These are phyloP conservation scores for Hypoxylon subgilvum DNA, from an alignment of 495 filamentous ascomycete genomes.

Conservation along the genomic window DNA sequence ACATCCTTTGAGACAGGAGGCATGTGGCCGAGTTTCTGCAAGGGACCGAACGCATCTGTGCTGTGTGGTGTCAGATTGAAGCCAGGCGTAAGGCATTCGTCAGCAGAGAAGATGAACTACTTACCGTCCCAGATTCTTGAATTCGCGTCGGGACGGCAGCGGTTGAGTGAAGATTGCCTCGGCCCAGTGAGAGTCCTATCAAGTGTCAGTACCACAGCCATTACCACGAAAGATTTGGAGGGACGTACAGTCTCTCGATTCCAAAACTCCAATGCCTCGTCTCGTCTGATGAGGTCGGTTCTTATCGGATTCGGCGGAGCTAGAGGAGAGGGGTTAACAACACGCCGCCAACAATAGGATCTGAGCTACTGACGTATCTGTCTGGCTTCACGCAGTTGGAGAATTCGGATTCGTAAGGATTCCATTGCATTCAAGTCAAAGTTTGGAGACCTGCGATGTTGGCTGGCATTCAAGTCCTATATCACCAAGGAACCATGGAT, in stretches of 20 bases:
- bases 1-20: constrained; percentile 49
- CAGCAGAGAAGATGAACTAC: constrained; percentile 12
- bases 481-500: neutral
- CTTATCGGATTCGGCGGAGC: constrained; percentile 40
- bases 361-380: constrained; percentile 48
- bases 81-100: neutral
- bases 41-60: constrained; percentile 49
- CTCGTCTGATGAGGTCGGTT: constrained; percentile 38
- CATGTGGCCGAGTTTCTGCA: constrained; percentile 38
- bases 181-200: constrained; percentile 55
- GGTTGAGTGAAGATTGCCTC: constrained; percentile 63
- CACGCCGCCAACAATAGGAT: neutral
- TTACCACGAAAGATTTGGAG: neutral
- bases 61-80: constrained; percentile 35
- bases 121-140: constrained; percentile 52
- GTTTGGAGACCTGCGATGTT: constrained; percentile 50
- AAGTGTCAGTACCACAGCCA: constrained; percentile 5
- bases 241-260: constrained; percentile 37
- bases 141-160: constrained; percentile 54
- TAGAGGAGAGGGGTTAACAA: constrained; percentile 12
- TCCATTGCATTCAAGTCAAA: constrained; percentile 61
- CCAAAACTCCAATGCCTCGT: constrained; percentile 43
- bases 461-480: constrained; percentile 17
- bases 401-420: constrained; percentile 50
- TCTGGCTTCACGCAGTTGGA: constrained; percentile 53